Conservation (phyloP, 179 eudicot species). For the Silene noctiflora region DNA sequence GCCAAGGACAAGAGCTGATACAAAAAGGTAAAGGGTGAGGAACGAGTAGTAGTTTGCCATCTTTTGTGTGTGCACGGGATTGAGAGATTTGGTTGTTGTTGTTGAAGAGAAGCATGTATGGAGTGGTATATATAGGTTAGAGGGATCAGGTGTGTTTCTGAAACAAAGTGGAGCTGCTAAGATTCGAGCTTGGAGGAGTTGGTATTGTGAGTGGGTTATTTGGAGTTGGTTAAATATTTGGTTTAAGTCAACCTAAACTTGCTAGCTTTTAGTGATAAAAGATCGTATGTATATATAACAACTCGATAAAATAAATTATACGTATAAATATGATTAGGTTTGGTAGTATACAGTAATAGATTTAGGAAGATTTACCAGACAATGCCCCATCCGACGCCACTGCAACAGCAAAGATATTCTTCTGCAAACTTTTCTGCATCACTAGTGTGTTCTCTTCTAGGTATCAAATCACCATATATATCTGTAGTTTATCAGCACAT, state of each 20-base stretch:
- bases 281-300: too few relatives aligned
- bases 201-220: background rate
- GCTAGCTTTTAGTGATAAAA: background rate
- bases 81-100: conserved; percentile 3
- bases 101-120: conserved; percentile 11
- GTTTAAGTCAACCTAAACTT: conserved; percentile 34
- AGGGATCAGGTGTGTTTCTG: too few relatives aligned
- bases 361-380: conserved; percentile 31
- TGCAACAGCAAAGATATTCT: conserved; percentile 80
- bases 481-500: conserved; percentile 39
- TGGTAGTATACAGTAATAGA: background rate
- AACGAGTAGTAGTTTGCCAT: conserved; percentile 27
- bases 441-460: conserved; percentile 73
- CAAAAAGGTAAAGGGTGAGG: conserved; percentile 28
- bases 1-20: conserved; percentile 25
- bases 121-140: conserved; percentile 24
- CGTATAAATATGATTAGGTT: too few relatives aligned
- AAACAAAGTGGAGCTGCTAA: conserved; percentile 29
- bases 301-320: too few relatives aligned
- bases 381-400: conserved; percentile 82
- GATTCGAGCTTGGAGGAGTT: conserved; percentile 15
- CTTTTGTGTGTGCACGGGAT: background rate
- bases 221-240: conserved; percentile 5
- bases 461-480: conserved; percentile 83
- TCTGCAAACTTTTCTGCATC: conserved; percentile 98